Evolutionary conservation across 163 green algal species (phyloP), one percentile per base, ranked within the genome.

Genomic region (Chloromonas sp.): DNA sequence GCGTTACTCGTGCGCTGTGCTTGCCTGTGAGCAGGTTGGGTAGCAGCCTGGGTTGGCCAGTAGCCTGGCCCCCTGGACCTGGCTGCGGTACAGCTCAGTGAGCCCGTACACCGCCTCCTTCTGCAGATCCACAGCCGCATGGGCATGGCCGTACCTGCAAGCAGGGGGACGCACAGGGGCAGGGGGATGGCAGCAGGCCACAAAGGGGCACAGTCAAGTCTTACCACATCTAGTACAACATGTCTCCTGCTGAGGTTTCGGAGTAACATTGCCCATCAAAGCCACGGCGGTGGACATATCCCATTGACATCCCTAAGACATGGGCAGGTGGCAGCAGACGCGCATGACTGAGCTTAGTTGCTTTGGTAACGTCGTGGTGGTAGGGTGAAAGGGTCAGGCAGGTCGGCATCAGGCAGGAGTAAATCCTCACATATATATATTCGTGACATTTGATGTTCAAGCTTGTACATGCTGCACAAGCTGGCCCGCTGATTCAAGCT

Each of bases 11-110:
- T 36, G 36, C 36, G 36, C 36, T 36, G 36, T 36, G 70, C 78
- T 14, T 14, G 81, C 70, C 84, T 87, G 84, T 13, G 85, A 98
- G 91, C 94, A 98, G 94, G 97, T 99, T 60, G 97, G 97, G 87
- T 99, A 99, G 92, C 97, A 99, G 3, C 97, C 96, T 14, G 96
- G 96, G 91, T 98, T 98, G 84, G 96, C 96, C 66, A 98, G 92
- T 85, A 99, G 87, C 60, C 96, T 90, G 0, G 96, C 96, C 1
- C n/a, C 60, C 88, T 92, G 93, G 60, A 94, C 85, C 36, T 94
- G 85, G 2, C 97, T 93, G 14, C 97, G 88, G 88, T 96, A 91
- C 14, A 98, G 81, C 92, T 99, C 97, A 5, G 97, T 99, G 57
- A 99, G 90, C 3, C 97, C 97, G 82, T 99, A 99, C 81, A 98